Evolutionary conservation across 2,329 filamentous ascomycete genomes (phyloP).

Genomic region (Aspergillus ruber): DNA sequence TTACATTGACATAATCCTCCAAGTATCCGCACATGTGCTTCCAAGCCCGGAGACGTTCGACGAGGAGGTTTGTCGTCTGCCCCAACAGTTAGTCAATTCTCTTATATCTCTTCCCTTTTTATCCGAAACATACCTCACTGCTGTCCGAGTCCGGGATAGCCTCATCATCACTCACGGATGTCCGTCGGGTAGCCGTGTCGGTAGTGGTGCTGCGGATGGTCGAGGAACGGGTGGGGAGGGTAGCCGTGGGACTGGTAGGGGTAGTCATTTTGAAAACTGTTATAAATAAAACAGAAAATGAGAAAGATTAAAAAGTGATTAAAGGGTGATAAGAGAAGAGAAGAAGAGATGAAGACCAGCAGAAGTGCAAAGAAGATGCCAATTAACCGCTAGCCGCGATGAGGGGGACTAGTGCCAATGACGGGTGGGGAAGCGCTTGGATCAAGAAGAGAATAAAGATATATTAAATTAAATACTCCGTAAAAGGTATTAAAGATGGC

Average conservation of each 20-base stretch:
- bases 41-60: conserved; percentile 87
- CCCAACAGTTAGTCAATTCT: background rate
- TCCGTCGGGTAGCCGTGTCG: conserved; percentile 22
- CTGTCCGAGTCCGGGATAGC: conserved; percentile 36
- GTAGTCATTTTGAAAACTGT: conserved; percentile 17
- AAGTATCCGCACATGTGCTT: conserved; percentile 89
- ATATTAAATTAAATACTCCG: background rate
- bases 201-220: conserved; percentile 25
- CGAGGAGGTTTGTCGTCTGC: conserved; percentile 71
- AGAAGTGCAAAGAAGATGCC: background rate
- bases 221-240: conserved; percentile 28
- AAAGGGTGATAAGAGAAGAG: background rate
- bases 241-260: conserved; percentile 21
- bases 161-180: conserved; percentile 34
- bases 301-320: background rate
- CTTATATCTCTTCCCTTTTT: too few relatives aligned
- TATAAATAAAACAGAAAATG: background rate
- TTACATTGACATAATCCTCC: conserved; percentile 78
- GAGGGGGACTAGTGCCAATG: background rate
- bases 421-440: too few relatives aligned
- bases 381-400: background rate
- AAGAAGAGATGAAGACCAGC: background rate
- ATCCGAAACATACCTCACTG: conserved; percentile 29
- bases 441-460: too few relatives aligned
- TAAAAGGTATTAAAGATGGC: background rate